A percentile compares a stretch with the other conserved stretches of the same genome.
These are phyloP conservation scores for Ceratonia siliqua DNA, from an alignment of 306 rosid genomes.

Conservation along the genomic window DNA sequence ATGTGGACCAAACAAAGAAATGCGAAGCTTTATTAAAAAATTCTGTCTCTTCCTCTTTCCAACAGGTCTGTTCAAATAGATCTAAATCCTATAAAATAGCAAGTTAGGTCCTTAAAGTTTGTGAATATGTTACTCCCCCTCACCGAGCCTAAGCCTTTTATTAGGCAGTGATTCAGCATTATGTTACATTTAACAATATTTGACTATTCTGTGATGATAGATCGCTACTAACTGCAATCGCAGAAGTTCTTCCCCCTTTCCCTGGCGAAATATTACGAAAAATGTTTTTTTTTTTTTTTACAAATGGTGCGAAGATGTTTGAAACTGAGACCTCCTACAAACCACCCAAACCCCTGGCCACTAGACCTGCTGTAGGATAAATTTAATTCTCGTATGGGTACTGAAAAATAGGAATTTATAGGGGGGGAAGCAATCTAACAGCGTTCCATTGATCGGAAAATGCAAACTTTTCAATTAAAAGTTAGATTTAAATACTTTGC, in stretches of 20 bases:
- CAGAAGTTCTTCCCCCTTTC: background rate
- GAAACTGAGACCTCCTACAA: too few species aligned
- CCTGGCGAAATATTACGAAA: too few species aligned
- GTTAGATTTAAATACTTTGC: background rate
- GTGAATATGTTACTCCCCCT: background rate
- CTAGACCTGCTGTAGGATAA: too few species aligned
- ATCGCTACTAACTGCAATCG: background rate
- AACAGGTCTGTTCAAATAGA: background rate
- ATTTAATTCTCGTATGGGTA: background rate
- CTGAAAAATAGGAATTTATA: conserved; percentile 10
- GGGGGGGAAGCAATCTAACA: background rate
- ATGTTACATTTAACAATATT: background rate
- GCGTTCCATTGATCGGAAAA: background rate
- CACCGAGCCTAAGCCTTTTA: background rate
- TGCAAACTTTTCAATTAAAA: background rate
- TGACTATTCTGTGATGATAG: background rate
- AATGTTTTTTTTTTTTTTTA: too few species aligned
- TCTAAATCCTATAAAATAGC: background rate
- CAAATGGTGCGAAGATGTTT: too few species aligned
- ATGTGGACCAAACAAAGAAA: background rate
- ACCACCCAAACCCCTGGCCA: too few species aligned
- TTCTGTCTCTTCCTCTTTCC: background rate
- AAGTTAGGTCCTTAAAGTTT: conserved; percentile 10
- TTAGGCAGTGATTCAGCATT: conserved; percentile 2
- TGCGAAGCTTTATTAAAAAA: background rate